Percentiles rank a stretch among this genome's conserved stretches.
These are phyloP conservation scores for Clarireedia homoeocarpa DNA, from an alignment of 2,329 filamentous ascomycete species.

Conservation along the genomic window DNA sequence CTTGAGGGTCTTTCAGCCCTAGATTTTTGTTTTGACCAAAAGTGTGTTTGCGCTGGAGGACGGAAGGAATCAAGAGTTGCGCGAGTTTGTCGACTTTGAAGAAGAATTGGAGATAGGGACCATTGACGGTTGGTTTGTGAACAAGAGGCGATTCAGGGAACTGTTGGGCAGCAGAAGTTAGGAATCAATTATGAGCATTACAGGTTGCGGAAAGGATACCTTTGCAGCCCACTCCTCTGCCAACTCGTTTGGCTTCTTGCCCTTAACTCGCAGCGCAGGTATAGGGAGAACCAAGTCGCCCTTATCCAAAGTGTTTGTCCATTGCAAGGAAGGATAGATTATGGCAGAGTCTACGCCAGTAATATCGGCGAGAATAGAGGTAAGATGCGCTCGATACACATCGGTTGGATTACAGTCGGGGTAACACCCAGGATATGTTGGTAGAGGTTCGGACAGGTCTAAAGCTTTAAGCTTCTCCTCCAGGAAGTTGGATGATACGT, in stretches of 20 bases:
- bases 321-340: constrained; percentile 69
- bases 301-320: constrained; percentile 73
- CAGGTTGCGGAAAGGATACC: constrained; percentile 32
- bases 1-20: constrained; percentile 52
- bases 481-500: constrained; percentile 8
- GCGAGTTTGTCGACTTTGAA: constrained; percentile 63
- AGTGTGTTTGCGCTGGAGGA: constrained; percentile 50
- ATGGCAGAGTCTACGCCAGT: constrained; percentile 63
- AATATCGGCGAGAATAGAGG: constrained; percentile 57
- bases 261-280: constrained; percentile 72
- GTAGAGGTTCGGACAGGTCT: constrained; percentile 19
- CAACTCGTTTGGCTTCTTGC: constrained; percentile 55
- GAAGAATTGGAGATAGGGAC: constrained; percentile 71
- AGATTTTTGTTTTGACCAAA: constrained; percentile 58
- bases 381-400: constrained; percentile 71
- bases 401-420: constrained; percentile 70
- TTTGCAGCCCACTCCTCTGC: constrained; percentile 54
- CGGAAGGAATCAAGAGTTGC: constrained; percentile 58
- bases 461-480: constrained; percentile 25
- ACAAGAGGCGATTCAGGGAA: constrained; percentile 68
- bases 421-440: constrained; percentile 46
- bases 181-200: not conserved
- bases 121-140: constrained; percentile 57
- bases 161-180: constrained; percentile 31
- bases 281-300: constrained; percentile 74